Conservation (phyloP, 306 rosid species). For the Crataegus laevigata region DNA sequence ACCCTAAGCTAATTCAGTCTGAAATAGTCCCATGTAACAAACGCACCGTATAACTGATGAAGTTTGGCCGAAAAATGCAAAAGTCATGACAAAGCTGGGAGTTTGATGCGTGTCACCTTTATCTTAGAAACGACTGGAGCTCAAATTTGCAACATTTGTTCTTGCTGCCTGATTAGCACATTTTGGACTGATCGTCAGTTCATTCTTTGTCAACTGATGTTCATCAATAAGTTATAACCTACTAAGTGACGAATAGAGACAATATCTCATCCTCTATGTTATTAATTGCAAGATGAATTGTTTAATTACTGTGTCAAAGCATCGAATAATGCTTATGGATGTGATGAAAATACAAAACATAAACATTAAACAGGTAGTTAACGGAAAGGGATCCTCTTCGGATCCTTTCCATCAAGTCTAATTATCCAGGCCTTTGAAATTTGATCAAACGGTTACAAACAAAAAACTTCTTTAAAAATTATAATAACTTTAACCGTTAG, state of each 20-base stretch:
- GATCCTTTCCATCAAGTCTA: accelerated
- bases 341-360: neutral
- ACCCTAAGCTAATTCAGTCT: too few relatives aligned
- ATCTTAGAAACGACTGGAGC: neutral
- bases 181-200: too few relatives aligned
- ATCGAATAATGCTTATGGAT: neutral
- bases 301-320: neutral
- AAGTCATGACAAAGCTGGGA: too few relatives aligned
- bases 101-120: neutral
- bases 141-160: neutral
- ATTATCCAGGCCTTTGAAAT: accelerated
- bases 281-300: neutral
- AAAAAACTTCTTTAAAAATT: accelerated
- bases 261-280: neutral
- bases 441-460: too few relatives aligned
- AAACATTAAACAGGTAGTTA: neutral
- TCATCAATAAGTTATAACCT: neutral
- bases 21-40: too few relatives aligned
- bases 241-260: neutral
- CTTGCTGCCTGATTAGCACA: neutral
- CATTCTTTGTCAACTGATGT: neutral
- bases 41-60: too few relatives aligned
- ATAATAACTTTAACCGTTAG: too few relatives aligned
- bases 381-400: too few relatives aligned
- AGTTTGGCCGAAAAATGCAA: too few relatives aligned